A percentile compares a stretch with the other conserved stretches of the same genome.
Conservation (phyloP, 768 basidiomycete species). For the Boletus edulis region DNA sequence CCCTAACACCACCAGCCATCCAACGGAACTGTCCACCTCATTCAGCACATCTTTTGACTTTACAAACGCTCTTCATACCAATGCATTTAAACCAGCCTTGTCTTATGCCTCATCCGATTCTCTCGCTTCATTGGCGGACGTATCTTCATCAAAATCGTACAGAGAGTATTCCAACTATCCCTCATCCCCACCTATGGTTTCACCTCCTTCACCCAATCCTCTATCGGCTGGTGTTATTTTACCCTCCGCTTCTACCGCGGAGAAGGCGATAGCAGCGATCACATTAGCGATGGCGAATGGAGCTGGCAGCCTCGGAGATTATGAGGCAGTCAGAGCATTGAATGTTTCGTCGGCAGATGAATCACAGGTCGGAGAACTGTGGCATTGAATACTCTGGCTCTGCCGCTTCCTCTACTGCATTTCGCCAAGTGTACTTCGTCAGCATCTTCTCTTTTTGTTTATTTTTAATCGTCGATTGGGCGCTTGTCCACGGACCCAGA, state of each 20-base stretch:
- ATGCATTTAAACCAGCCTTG: slow-evolving; percentile 17
- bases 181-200: slow-evolving; percentile 8
- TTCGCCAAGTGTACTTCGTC: slow-evolving; percentile 5
- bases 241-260: slow-evolving; percentile 44
- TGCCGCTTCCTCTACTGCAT: background rate
- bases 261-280: slow-evolving; percentile 60
- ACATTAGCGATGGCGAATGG: slow-evolving; percentile 62
- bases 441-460: slow-evolving; percentile 22
- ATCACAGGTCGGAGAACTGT: slow-evolving; percentile 57
- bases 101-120: slow-evolving; percentile 21
- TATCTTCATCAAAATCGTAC: slow-evolving; percentile 2
- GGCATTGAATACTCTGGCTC: slow-evolving; percentile 38
- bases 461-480: slow-evolving; percentile 22
- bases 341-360: slow-evolving; percentile 36
- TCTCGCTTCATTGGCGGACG: slow-evolving; percentile 8
- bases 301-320: slow-evolving; percentile 58
- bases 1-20: slow-evolving; percentile 9
- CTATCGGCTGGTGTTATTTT: background rate
- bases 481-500: slow-evolving; percentile 18
- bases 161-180: slow-evolving; percentile 3
- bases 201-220: slow-evolving; percentile 14
- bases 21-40: slow-evolving; percentile 17
- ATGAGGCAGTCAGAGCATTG: slow-evolving; percentile 43
- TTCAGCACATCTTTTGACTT: slow-evolving; percentile 29
- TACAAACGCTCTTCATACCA: slow-evolving; percentile 25